Evolutionary conservation across 345 rosid genomes (phyloP).

Genomic region (Iberis pinnata): DNA sequence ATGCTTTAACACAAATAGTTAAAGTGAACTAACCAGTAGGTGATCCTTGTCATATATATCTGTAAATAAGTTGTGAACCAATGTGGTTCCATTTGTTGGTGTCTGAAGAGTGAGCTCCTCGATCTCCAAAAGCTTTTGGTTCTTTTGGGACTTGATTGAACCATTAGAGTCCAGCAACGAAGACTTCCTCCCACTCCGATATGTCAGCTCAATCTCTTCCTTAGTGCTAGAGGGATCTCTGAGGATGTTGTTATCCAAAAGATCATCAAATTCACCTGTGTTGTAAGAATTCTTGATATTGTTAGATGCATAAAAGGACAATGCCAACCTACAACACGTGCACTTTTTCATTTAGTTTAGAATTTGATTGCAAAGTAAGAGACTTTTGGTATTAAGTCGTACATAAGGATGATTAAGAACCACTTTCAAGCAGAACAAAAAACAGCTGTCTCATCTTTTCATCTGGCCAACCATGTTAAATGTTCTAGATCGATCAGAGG

Average conservation of each 20-base stretch:
- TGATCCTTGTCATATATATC: slow-evolving; percentile 53
- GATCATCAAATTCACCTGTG: slow-evolving; percentile 92
- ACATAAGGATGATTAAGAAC: slow-evolving; percentile 5
- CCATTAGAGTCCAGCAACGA: slow-evolving; percentile 50
- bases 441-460: slow-evolving; percentile 7
- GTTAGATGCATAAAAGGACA: slow-evolving; percentile 20
- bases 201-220: slow-evolving; percentile 54
- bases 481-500: not conserved
- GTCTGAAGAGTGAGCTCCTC: slow-evolving; percentile 67
- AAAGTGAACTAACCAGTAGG: slow-evolving; percentile 58
- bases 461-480: not conserved
- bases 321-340: slow-evolving; percentile 17
- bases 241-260: slow-evolving; percentile 49
- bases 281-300: slow-evolving; percentile 22
- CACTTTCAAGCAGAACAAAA: not conserved
- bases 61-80: slow-evolving; percentile 60
- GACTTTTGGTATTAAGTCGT: not conserved
- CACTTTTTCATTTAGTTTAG: slow-evolving; percentile 3
- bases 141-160: slow-evolving; percentile 23
- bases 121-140: slow-evolving; percentile 46
- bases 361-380: slow-evolving; percentile 8
- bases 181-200: slow-evolving; percentile 29
- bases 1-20: slow-evolving; percentile 17
- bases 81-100: slow-evolving; percentile 62
- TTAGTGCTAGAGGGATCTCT: slow-evolving; percentile 34